Conservation (phyloP, 1,284 basidiomycete species). For the Trametes sp. region DNA sequence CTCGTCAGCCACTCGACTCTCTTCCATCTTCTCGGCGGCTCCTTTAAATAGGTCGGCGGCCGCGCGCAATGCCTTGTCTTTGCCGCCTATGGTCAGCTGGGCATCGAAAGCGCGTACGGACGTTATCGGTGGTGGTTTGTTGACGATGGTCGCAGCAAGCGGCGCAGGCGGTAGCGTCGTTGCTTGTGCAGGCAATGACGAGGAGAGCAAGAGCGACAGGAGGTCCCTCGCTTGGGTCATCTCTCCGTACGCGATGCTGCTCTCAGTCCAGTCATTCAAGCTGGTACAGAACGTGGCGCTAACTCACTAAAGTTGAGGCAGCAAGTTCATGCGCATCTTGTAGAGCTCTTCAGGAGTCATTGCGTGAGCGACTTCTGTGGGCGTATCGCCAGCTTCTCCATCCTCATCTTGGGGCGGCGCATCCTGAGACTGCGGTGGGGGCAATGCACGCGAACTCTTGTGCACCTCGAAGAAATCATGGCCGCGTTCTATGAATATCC, state of each 20-base stretch:
- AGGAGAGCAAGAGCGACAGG: conserved; percentile 52
- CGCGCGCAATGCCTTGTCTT: conserved; percentile 77
- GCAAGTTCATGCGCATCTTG: conserved; percentile 74
- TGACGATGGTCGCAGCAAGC: conserved; percentile 69
- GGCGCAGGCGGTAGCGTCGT: conserved; percentile 45
- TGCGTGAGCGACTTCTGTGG: conserved; percentile 41
- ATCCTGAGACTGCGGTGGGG: conserved; percentile 31
- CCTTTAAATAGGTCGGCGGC: conserved; percentile 73
- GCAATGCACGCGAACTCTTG: conserved; percentile 38
- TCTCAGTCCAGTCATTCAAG: conserved; percentile 34
- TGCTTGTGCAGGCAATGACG: conserved; percentile 27
- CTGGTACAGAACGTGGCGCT: neutral
- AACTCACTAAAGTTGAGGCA: conserved; percentile 74
- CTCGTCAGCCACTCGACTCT: conserved; percentile 64
- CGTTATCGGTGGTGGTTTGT: conserved; percentile 65
- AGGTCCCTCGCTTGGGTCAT: conserved; percentile 79
- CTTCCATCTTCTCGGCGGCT: conserved; percentile 74
- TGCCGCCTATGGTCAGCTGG: conserved; percentile 76
- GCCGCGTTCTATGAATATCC: conserved; percentile 77
- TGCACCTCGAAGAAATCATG: conserved; percentile 74
- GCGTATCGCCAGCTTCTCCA: conserved; percentile 33
- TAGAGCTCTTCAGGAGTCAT: conserved; percentile 80
- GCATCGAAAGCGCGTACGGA: conserved; percentile 80
- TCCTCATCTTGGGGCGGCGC: conserved; percentile 42
- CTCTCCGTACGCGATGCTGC: conserved; percentile 76